Base-by-base conservation (phyloP, 495 filamentous ascomycete species). In the Talaromyces liani region DNA sequence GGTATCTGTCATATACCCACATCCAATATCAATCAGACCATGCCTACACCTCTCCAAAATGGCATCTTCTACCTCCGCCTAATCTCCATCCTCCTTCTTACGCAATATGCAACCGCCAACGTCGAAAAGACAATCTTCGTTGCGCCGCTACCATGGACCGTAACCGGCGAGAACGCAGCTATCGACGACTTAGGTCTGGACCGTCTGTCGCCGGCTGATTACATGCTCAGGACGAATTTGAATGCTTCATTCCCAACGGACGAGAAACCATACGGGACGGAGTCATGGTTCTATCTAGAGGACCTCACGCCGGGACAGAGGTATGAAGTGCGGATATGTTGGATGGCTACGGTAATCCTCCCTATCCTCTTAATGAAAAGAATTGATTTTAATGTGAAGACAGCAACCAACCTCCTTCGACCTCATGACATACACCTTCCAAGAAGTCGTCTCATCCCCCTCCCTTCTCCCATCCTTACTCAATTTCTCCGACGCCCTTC, bases 281-380 rank as follows among this genome's bases (percentile, higher is more conserved):
- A 87, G 33, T 87, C 91, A 45, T 97, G 94, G 94, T 84, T 90
- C 66, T 79, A 93, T 34, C 83, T 98, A n/a, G 83, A 92, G 61
- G 75, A 83, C n/a, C 81, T 98, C 58, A 80, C 73, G 20, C 81
- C 85, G 20, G 83, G 85, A 9, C 88, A 89, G 68, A 85, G 93
- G 64, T 96, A 98, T 79, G 94, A 98, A 78, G 85, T 96, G 34
- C 85, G 94, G 24, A 81, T 97, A 65, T 98, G 94, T 75, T 98
- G 94, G 94, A 79, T 90, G 65, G 94, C 94, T 51, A 95, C 87
- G 33, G 93, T 96, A 84, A 51, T 81, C 22, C 64, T 34, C 41
- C 54, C 36, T n/a, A n/a, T n/a, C n/a, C n/a, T n/a, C n/a, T n/a
- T n/a, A n/a, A n/a, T n/a, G n/a, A n/a, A n/a, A n/a, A n/a, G n/a